Evolutionary conservation across 345 rosid species (phyloP), one percentile per base, ranked within the genome.

Genomic region (Raphanus raphanistrum): DNA sequence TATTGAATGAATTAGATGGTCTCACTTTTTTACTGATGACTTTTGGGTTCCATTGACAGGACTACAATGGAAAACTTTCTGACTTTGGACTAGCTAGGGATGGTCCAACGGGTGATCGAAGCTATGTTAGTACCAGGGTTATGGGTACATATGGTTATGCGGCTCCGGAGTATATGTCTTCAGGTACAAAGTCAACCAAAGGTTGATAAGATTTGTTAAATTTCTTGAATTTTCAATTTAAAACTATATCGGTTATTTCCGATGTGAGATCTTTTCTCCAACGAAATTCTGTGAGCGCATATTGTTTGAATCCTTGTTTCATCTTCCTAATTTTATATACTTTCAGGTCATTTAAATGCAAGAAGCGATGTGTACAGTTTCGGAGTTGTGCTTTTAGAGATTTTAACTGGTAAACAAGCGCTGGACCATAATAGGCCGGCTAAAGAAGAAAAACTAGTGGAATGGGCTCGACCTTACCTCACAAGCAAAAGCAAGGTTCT

Each of bases 81-180:
- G 98, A 92, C 74, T 95, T 95, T 45, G 99, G 99, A 8, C 81
- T 95, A 82, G 98, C 98, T 76, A 91, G 94, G 76, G 99, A 95
- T 65, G 93, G 98, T 29, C 99, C 99, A 16, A 64, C 82, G 8
- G 99, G 93, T 1, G 90, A 87, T 70, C 72, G 79, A 67, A 92
- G 98, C 78, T 88, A 92, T 68, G 96, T 92, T 72, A 92, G 98
- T 31, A 95, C 99, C 3, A 82, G 99, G 70, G 36, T 95, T 59
- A 95, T 95, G 97, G 99, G 99, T 29, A 95, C 99, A 3, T 86
- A 89, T 28, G 98, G 98, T 26, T 78, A 78, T 62, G 84, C 82
- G 0, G 84, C 84, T 2, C 84, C 84, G 0, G 84, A 82, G 60
- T 82, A 82, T 69, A 79, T 92, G 84, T 92, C 96, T 57, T 81